phyloP scores from a whole-genome alignment of 1,284 basidiomycete genomes.

The Puccinia hordei region DNA sequence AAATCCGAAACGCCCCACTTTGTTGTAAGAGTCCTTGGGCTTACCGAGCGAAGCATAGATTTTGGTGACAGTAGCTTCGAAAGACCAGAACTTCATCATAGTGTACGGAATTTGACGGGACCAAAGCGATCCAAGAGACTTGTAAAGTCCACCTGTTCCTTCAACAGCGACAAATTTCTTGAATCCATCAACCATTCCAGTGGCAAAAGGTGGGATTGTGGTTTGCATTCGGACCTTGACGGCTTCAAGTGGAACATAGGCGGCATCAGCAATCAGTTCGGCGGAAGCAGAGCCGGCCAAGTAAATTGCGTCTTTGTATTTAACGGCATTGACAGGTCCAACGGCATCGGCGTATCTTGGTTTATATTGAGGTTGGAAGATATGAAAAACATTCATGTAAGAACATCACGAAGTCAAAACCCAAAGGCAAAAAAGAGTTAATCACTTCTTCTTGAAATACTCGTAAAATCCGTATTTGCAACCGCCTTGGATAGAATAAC shows the following conservation, averaged over 20 bases:
- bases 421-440: slow-evolving; percentile 28
- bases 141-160: slow-evolving; percentile 57
- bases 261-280: slow-evolving; percentile 58
- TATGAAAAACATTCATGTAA: not conserved
- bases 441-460: slow-evolving; percentile 54
- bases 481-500: slow-evolving; percentile 59
- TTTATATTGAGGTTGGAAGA: slow-evolving; percentile 18
- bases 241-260: slow-evolving; percentile 58
- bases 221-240: slow-evolving; percentile 60
- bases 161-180: slow-evolving; percentile 56
- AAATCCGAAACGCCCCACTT: slow-evolving; percentile 43
- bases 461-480: slow-evolving; percentile 59
- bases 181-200: slow-evolving; percentile 54
- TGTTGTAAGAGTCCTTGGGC: slow-evolving; percentile 57
- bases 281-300: slow-evolving; percentile 59
- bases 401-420: not conserved
- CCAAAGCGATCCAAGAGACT: slow-evolving; percentile 59
- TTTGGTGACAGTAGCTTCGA: slow-evolving; percentile 57
- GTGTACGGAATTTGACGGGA: slow-evolving; percentile 59
- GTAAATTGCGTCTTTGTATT: slow-evolving; percentile 59
- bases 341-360: slow-evolving; percentile 57
- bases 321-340: slow-evolving; percentile 57
- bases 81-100: slow-evolving; percentile 56
- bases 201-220: slow-evolving; percentile 58
- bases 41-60: slow-evolving; percentile 55